Conservation (phyloP, 1,284 basidiomycete species). For the Leccinum subatratum region DNA sequence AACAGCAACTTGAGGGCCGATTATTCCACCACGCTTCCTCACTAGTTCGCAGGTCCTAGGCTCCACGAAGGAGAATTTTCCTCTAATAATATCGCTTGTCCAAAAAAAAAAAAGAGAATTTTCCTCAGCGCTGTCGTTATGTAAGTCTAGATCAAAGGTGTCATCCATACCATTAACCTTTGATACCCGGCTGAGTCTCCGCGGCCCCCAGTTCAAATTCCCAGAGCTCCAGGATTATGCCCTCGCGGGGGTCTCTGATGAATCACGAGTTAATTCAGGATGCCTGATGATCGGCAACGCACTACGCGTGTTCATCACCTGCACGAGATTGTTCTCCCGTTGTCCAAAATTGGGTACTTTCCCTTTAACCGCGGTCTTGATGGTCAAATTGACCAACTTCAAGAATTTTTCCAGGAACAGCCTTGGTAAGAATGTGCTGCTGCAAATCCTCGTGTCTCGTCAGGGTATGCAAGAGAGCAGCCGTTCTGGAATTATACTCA, state of each 20-base stretch:
- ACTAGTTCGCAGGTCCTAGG: not conserved
- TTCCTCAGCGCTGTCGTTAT: too few relatives aligned
- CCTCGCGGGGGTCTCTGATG: slow-evolving; percentile 11
- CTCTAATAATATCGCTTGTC: too few relatives aligned
- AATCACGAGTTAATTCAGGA: not conserved
- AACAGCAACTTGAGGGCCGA: slow-evolving; percentile 1
- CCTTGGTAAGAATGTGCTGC: slow-evolving; percentile 12
- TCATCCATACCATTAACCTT: not conserved
- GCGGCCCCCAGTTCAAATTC: not conserved
- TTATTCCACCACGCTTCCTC: not conserved
- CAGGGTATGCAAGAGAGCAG: slow-evolving; percentile 23
- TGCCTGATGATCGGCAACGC: not conserved
- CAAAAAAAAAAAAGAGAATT: too few relatives aligned
- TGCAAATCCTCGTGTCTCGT: slow-evolving; percentile 17
- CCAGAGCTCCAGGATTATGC: slow-evolving; percentile 14
- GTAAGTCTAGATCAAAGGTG: not conserved
- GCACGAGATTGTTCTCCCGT: slow-evolving; percentile 14
- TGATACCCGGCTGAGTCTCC: slow-evolving; percentile 20
- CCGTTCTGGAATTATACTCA: slow-evolving; percentile 19
- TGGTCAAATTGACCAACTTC: slow-evolving; percentile 13
- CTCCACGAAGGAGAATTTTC: not conserved
- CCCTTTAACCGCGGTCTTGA: not conserved
- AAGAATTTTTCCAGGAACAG: slow-evolving; percentile 20
- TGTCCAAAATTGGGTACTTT: not conserved
- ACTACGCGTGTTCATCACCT: slow-evolving; percentile 27